Conservation (phyloP, 1,284 basidiomycete genomes). For the Papiliotrema laurentii region DNA sequence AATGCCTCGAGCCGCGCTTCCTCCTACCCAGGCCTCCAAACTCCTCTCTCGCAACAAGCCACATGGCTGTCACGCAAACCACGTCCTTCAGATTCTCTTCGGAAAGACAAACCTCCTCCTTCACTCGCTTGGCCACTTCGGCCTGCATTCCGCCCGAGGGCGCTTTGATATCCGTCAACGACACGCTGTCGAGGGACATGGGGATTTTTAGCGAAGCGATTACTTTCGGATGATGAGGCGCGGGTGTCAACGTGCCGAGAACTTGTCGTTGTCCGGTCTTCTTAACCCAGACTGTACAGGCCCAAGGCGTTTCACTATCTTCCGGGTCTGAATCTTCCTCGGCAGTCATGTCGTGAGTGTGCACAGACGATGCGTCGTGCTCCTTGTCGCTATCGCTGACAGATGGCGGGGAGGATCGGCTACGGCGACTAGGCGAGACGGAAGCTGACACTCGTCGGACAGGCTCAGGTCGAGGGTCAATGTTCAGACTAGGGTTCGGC, state of each 20-base stretch:
- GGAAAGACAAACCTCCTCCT: conserved; percentile 59
- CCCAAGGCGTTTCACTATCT: conserved; percentile 93
- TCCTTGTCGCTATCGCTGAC: not conserved
- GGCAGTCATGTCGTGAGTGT: conserved; percentile 5
- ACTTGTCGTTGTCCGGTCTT: conserved; percentile 33
- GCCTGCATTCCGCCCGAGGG: not conserved
- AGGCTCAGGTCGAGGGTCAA: conserved; percentile 22
- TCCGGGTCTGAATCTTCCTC: conserved; percentile 73
- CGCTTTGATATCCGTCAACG: conserved; percentile 19
- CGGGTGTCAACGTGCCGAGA: conserved; percentile 74
- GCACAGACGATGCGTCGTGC: not conserved
- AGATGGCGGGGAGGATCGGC: conserved; percentile 1
- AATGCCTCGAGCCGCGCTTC: conserved; percentile 41
- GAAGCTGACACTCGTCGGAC: conserved; percentile 21
- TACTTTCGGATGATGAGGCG: conserved; percentile 94
- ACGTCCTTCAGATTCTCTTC: conserved; percentile 94
- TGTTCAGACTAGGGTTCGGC: conserved; percentile 10
- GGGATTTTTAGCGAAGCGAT: conserved; percentile 86
- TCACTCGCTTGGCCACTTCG: conserved; percentile 19
- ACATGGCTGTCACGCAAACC: conserved; percentile 79
- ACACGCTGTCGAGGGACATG: conserved; percentile 72
- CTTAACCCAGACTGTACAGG: conserved; percentile 57
- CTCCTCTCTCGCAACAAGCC: conserved; percentile 86
- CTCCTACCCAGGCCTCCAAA: conserved; percentile 84
- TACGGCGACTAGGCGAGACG: not conserved